Percentiles rank a stretch among this genome's conserved stretches.
Evolutionary conservation across 176 grass and related monocot species (phyloP).

Genomic region (Eragrostis curvula): DNA sequence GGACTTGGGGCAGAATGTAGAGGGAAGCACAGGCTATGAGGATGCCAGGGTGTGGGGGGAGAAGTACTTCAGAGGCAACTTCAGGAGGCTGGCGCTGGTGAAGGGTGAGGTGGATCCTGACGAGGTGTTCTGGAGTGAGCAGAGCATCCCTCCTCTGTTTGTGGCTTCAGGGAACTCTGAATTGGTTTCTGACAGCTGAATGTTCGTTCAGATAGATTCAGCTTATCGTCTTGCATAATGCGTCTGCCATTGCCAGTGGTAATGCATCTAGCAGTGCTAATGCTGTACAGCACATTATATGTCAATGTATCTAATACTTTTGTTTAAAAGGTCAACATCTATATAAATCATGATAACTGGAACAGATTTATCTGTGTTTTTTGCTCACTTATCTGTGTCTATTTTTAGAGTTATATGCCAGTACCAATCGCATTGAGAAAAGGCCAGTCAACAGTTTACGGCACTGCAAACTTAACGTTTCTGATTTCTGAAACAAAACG

Average conservation of each 20-base stretch:
- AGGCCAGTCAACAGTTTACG: too few species aligned
- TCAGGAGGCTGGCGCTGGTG: constrained; percentile 66
- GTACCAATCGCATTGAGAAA: too few species aligned
- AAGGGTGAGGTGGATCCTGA: constrained; percentile 72
- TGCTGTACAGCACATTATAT: too few species aligned
- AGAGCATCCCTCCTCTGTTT: constrained; percentile 72
- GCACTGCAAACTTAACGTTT: too few species aligned
- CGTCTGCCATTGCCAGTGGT: background rate
- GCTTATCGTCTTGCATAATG: background rate
- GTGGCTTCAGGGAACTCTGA: background rate
- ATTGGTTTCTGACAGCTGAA: constrained; percentile 3
- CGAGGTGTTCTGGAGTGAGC: constrained; percentile 87
- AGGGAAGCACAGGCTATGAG: constrained; percentile 44
- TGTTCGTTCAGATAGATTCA: background rate
- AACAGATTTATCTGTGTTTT: too few species aligned
- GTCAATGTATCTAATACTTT: too few species aligned
- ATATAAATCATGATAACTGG: too few species aligned
- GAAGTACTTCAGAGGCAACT: constrained; percentile 72
- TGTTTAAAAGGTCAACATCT: too few species aligned
- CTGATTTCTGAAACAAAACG: too few species aligned
- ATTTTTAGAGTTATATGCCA: too few species aligned
- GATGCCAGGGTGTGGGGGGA: constrained; percentile 63
- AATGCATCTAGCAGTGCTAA: background rate
- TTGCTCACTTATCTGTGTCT: too few species aligned
- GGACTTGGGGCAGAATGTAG: constrained; percentile 67